Evolutionary conservation across 495 filamentous ascomycete species (phyloP).

Genomic region (Cladorrhinum samala): DNA sequence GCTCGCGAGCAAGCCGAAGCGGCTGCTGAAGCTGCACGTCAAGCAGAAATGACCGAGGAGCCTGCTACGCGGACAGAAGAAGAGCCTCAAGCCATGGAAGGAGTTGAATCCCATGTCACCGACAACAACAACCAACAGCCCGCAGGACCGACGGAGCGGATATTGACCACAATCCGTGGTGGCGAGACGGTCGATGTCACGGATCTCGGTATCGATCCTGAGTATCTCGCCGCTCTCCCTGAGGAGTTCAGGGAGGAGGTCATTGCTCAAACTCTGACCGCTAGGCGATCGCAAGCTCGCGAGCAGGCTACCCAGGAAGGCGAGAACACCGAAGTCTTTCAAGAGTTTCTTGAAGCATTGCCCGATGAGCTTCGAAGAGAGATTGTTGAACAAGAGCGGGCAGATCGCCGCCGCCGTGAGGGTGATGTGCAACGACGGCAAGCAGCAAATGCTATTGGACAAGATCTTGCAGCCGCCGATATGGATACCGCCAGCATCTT

Average conservation of each 20-base stretch:
- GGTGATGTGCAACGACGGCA: conserved; percentile 63
- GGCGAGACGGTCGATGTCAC: conserved; percentile 79
- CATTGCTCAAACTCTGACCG: conserved; percentile 76
- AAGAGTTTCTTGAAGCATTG: conserved; percentile 90
- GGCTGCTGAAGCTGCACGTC: conserved; percentile 41
- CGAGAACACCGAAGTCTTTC: conserved; percentile 82
- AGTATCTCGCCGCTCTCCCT: conserved; percentile 87
- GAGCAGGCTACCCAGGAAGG: conserved; percentile 60
- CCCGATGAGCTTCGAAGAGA: conserved; percentile 86
- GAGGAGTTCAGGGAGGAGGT: conserved; percentile 96
- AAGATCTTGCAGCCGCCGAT: conserved; percentile 59
- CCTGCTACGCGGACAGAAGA: conserved; percentile 5
- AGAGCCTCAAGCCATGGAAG: conserved; percentile 73
- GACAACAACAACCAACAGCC: conserved; percentile 25
- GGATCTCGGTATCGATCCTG: conserved; percentile 84
- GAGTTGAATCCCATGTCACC: conserved; percentile 58
- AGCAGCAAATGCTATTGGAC: conserved; percentile 42
- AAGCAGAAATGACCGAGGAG: conserved; percentile 17
- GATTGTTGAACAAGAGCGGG: conserved; percentile 79
- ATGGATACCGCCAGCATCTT: conserved; percentile 94
- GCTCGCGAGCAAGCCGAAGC: conserved; percentile 49
- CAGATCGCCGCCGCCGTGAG: conserved; percentile 83
- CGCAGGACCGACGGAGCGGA: conserved; percentile 39
- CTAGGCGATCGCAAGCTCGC: conserved; percentile 72
- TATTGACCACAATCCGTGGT: conserved; percentile 75